A percentile compares a stretch with the other conserved stretches of the same genome.
Conservation (phyloP, 176 grass and related monocot species). For the Aegilops tauschii region DNA sequence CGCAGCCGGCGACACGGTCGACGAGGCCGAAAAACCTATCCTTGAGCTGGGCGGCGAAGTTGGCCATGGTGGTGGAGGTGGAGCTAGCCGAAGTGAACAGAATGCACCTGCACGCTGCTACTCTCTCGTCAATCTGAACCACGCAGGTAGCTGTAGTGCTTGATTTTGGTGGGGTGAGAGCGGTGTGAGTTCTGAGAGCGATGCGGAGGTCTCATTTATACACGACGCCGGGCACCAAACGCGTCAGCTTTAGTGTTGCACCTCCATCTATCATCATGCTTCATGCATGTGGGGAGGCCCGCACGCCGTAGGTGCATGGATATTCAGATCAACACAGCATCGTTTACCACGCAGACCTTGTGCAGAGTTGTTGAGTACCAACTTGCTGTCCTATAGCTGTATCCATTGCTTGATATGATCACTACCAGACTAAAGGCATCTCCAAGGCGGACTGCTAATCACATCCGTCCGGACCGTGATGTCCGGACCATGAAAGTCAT, state of each 20-base stretch:
- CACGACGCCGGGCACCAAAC: not conserved
- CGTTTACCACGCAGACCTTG: not conserved
- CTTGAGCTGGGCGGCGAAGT: too few species aligned
- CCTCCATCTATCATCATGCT: not conserved
- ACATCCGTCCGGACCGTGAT: too few species aligned
- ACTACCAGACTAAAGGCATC: too few species aligned
- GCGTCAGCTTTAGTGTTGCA: not conserved
- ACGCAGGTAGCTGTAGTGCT: not conserved
- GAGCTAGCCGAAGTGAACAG: too few species aligned
- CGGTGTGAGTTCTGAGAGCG: not conserved
- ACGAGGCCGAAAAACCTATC: too few species aligned
- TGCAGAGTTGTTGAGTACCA: not conserved
- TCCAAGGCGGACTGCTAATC: too few species aligned
- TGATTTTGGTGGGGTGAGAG: not conserved
- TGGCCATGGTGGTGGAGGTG: too few species aligned
- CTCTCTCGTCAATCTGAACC: not conserved
- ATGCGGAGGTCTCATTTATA: not conserved
- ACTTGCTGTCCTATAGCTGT: too few species aligned
- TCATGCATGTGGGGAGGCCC: not conserved
- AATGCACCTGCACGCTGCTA: too few species aligned
- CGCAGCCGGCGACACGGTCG: too few species aligned
- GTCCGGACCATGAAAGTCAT: too few species aligned
- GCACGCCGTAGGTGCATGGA: not conserved
- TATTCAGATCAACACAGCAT: not conserved
- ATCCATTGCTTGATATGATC: too few species aligned